phyloP scores from a whole-genome alignment of 2,329 filamentous ascomycete species.

The Ophiostoma perfectum region DNA sequence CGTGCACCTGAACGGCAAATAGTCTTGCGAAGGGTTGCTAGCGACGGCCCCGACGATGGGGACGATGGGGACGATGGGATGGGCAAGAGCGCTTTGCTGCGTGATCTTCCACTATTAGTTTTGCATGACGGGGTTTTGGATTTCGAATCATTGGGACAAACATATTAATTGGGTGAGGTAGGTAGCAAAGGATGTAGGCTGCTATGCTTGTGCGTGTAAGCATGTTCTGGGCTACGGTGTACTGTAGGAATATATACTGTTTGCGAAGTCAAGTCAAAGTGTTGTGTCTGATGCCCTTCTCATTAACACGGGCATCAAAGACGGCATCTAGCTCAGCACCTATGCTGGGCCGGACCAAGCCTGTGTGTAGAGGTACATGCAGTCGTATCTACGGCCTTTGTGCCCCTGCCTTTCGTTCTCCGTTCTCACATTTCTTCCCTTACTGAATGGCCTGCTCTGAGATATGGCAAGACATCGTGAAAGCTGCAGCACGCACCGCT shows the following conservation, averaged over 20 bases:
- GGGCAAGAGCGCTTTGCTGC: background rate
- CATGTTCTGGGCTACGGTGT: background rate
- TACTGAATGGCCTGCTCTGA: background rate
- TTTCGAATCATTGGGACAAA: background rate
- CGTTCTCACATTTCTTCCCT: no score
- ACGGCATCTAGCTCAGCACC: no score
- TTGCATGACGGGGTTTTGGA: background rate
- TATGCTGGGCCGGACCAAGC: no score
- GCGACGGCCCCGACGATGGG: background rate
- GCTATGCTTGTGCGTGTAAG: background rate
- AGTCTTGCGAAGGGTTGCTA: slow-evolving; percentile 16
- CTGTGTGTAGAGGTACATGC: no score
- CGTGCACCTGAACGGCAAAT: slow-evolving; percentile 40
- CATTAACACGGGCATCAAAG: no score
- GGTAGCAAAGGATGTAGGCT: background rate
- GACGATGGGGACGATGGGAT: background rate
- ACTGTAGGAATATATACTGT: background rate
- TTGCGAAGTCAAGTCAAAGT: background rate
- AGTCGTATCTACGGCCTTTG: no score
- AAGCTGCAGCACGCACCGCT: background rate
- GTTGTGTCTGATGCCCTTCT: no score
- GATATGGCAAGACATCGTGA: no score
- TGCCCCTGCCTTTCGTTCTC: no score
- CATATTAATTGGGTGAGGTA: background rate
- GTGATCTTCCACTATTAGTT: background rate